Conservation (phyloP, 148 eudicot species). For the Nyssa sinensis region DNA sequence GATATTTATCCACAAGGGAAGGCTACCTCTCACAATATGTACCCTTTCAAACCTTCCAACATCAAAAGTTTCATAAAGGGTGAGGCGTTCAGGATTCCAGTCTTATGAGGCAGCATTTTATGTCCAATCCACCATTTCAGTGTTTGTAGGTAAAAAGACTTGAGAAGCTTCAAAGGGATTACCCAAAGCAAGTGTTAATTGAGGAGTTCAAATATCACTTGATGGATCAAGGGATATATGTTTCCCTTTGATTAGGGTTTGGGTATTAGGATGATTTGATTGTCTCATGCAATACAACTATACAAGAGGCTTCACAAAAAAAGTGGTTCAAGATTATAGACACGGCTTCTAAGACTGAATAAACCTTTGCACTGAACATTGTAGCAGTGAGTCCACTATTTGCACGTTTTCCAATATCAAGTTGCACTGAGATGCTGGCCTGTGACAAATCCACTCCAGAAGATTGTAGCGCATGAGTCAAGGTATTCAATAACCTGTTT, state of each 20-base stretch:
- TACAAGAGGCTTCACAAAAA: background rate
- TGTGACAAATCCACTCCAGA: conserved; percentile 90
- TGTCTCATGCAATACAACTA: too few relatives aligned
- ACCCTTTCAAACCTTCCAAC: background rate
- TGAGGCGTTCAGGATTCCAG: background rate
- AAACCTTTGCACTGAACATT: conserved; percentile 36
- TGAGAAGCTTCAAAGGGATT: background rate
- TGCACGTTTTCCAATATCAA: conserved; percentile 62
- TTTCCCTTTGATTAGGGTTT: background rate
- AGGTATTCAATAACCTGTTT: conserved; percentile 64
- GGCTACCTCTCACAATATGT: too few relatives aligned
- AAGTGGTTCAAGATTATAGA: background rate
- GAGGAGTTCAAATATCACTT: background rate
- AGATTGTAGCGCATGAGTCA: conserved; percentile 67
- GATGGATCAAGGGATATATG: background rate
- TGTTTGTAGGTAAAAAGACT: too few relatives aligned
- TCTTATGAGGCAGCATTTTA: background rate
- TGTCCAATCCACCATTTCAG: background rate
- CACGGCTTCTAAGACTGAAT: background rate
- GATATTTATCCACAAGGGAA: too few relatives aligned
- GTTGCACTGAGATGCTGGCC: conserved; percentile 78
- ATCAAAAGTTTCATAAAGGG: background rate
- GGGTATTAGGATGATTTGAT: too few relatives aligned
- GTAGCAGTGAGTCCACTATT: conserved; percentile 25
- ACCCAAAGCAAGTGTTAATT: too few relatives aligned